Evolutionary conservation across 495 filamentous ascomycete genomes (phyloP), one percentile per base, ranked within the genome.

Genomic region (Astrocystis sublimbata): DNA sequence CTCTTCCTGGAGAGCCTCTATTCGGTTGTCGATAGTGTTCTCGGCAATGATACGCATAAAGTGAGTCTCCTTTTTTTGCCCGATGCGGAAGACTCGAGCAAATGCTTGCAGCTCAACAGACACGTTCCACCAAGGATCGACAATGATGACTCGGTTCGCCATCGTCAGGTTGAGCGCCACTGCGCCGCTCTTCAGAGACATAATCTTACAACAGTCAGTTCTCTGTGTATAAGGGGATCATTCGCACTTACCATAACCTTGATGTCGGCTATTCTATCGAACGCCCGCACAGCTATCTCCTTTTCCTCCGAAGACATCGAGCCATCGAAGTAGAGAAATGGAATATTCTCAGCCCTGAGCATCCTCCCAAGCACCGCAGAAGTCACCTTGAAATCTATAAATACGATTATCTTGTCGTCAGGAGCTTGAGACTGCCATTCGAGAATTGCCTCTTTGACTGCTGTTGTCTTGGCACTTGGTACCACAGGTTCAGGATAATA

Each of bases 41-140:
- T 74, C 54, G 0, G 82, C 78, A 0, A 85, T 70, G 17, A 89
- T 70, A 3, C 83, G 79, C 2, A 79, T 78, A 57, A 85, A 79
- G 35, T 80, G 75, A 0, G 88, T 85, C 15, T 81, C 67, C 3
- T 81, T 76, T 1, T 61, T 53, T 53, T 92, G 88, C 0, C 88
- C 88, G 19, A 88, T 87, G 4, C 88, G 79, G 56, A 80, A 83
- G 6, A 89, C 75, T 0, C 88, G 82, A 31, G 80, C 85, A 64
- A 88, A 88, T 0, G 88, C 88, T 73, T 86, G 78, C 8, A 69
- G 24, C 31, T 78, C 72, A 43, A 70, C 58, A 12, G 60, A 59
- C 10, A 54, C 26, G 55, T 81, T 74, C 75, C 73, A 80, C 77
- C 75, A 80, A 6, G 66, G 70, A 46, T 82, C 79, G 2, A 74